These are phyloP conservation scores for Botrytis hyacinthi DNA, from an alignment of 2,329 filamentous ascomycete genomes.

Conservation along the genomic window DNA sequence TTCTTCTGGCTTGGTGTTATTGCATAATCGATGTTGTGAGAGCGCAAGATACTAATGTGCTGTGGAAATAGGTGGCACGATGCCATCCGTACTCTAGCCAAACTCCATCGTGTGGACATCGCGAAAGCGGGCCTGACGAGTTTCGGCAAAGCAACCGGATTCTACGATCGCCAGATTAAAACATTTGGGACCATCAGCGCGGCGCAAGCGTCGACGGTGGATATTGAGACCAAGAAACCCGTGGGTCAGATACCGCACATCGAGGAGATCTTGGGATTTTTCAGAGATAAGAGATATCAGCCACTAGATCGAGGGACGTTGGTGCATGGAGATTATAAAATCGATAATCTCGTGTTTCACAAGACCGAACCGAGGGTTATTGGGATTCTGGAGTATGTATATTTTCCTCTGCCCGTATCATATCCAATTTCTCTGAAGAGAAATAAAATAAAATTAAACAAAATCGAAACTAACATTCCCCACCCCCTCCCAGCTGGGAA, in stretches of 20 bases:
- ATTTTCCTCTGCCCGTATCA: background rate
- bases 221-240: constrained; percentile 71
- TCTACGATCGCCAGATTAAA: constrained; percentile 81
- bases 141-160: constrained; percentile 73
- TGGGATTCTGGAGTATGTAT: constrained; percentile 77
- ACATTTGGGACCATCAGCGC: constrained; percentile 79
- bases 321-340: constrained; percentile 96
- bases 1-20: background rate
- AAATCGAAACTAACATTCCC: background rate
- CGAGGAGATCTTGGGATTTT: constrained; percentile 75
- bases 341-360: constrained; percentile 87
- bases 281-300: constrained; percentile 65
- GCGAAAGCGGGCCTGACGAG: constrained; percentile 62
- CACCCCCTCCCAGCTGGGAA: constrained; percentile 67
- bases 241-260: constrained; percentile 86
- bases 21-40: background rate
- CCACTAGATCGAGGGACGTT: constrained; percentile 75
- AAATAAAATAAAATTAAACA: constrained; percentile 10
- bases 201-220: constrained; percentile 71
- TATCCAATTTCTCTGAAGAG: background rate
- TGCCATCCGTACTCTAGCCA: constrained; percentile 78
- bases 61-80: constrained; percentile 65
- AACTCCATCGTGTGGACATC: constrained; percentile 75
- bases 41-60: constrained; percentile 6
- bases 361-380: constrained; percentile 84